Conservation (phyloP, 2,329 filamentous ascomycete species). For the Cercospora sesami region DNA sequence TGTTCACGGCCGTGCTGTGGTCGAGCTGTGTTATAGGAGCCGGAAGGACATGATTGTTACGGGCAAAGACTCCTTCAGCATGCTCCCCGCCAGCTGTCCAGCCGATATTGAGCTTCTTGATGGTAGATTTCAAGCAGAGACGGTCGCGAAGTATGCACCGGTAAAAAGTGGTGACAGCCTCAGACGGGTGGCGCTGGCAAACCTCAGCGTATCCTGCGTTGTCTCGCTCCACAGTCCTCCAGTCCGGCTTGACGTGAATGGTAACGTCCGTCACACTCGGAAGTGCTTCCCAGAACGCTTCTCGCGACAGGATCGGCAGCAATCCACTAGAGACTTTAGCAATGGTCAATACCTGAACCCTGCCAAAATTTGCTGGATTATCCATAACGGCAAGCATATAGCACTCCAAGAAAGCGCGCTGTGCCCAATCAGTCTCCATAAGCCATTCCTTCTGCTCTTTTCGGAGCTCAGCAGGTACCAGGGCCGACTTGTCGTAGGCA, state of each 20-base stretch:
- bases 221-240: conserved; percentile 59
- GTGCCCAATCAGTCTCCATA: conserved; percentile 67
- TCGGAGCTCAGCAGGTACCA: conserved; percentile 60
- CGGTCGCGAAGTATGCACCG: conserved; percentile 46
- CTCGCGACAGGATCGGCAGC: conserved; percentile 55
- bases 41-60: conserved; percentile 63
- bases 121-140: conserved; percentile 50
- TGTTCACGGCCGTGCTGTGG: conserved; percentile 22
- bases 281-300: conserved; percentile 63
- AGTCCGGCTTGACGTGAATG: conserved; percentile 65
- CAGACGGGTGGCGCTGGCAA: conserved; percentile 51
- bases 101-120: conserved; percentile 63
- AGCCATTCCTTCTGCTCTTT: conserved; percentile 68
- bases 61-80: conserved; percentile 60
- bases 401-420: conserved; percentile 66
- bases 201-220: conserved; percentile 55
- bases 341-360: conserved; percentile 62
- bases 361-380: conserved; percentile 55
- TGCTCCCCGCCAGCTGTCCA: conserved; percentile 69
- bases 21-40: conserved; percentile 53
- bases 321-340: conserved; percentile 65
- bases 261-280: conserved; percentile 57
- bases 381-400: conserved; percentile 66
- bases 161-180: conserved; percentile 55
- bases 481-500: conserved; percentile 32